Conservation (phyloP, 202 grass and related monocot species). For the Miscanthus sacchariflorus region DNA sequence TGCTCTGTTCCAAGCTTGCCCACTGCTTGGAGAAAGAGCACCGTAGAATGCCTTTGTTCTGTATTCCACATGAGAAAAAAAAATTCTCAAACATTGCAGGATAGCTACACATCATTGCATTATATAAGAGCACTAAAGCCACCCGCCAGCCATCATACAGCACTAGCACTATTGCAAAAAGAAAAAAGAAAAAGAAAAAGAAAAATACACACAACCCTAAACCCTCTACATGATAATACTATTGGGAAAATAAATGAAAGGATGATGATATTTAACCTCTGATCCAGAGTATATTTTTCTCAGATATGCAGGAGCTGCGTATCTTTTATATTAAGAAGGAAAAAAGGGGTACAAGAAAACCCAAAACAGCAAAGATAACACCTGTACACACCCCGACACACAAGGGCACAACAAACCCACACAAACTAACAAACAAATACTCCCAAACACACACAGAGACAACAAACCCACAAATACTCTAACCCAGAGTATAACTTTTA, state of each 20-base stretch:
- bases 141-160: not conserved
- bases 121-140: not conserved
- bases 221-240: constrained; percentile 15
- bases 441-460: too few species aligned
- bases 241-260: constrained; percentile 16
- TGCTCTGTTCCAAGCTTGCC: constrained; percentile 10
- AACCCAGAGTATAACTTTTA: not conserved
- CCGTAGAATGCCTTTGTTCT: not conserved
- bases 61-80: not conserved
- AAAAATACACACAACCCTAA: not conserved
- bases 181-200: not conserved
- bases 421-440: too few species aligned
- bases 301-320: too few species aligned
- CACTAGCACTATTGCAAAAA: not conserved
- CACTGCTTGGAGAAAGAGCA: not conserved
- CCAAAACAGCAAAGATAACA: too few species aligned
- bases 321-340: too few species aligned
- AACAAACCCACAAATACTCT: too few species aligned
- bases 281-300: not conserved
- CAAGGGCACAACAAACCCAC: too few species aligned
- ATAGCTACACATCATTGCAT: not conserved
- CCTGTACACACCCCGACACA: too few species aligned
- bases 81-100: not conserved
- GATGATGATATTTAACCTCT: not conserved
- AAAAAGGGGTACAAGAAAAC: too few species aligned